phyloP scores from a whole-genome alignment of 2,329 filamentous ascomycete species.

The Trichoderma brevicompactum region DNA sequence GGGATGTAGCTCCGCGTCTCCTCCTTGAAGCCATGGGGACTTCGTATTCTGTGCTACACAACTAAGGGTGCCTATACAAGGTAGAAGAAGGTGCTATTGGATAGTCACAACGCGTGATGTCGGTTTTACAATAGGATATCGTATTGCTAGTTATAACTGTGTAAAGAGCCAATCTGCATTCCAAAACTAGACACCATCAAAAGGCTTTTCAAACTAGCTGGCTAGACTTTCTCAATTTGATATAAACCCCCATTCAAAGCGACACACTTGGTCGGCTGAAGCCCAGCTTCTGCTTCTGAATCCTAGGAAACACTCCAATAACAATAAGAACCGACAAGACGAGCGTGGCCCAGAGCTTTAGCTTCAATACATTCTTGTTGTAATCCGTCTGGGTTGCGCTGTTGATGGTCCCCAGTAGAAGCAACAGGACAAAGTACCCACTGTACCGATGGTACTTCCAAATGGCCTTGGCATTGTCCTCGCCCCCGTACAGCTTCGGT shows the following conservation, averaged over 20 bases:
- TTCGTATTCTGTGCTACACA: neutral
- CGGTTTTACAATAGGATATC: too few species aligned
- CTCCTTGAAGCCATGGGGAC: neutral
- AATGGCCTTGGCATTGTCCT: conserved; percentile 76
- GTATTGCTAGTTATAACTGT: neutral
- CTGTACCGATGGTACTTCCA: conserved; percentile 87
- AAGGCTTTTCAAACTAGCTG: neutral
- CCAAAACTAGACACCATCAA: neutral
- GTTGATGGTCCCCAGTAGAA: conserved; percentile 74
- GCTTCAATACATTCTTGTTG: conserved; percentile 67
- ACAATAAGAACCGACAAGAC: conserved; percentile 69
- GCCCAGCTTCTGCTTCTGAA: conserved; percentile 83
- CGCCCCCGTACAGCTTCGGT: conserved; percentile 75
- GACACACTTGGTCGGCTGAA: conserved; percentile 32
- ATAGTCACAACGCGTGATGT: too few species aligned
- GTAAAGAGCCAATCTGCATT: neutral
- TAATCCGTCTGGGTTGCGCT: conserved; percentile 79
- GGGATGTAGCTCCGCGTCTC: neutral
- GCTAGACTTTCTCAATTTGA: neutral
- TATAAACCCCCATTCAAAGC: conserved; percentile 7
- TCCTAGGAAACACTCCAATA: conserved; percentile 73
- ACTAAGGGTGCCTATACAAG: neutral
- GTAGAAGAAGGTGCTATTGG: too few species aligned
- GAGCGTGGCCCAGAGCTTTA: conserved; percentile 77
- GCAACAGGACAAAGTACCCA: conserved; percentile 73